Evolutionary conservation across 2,329 filamentous ascomycete genomes (phyloP).

Genomic region (Myriangium duriaei): DNA sequence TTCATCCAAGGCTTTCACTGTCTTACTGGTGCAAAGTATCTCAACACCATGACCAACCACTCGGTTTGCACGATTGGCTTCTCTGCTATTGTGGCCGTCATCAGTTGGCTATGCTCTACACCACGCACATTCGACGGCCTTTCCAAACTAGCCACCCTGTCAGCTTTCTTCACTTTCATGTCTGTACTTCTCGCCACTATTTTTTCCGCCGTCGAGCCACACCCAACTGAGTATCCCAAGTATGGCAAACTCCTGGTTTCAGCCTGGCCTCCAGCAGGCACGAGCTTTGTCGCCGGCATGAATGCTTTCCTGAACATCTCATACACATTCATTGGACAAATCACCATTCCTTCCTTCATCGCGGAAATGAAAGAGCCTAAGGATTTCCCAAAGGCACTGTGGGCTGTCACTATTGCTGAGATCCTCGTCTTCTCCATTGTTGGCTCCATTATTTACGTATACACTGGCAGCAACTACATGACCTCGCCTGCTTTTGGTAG

Average conservation of each 20-base stretch:
- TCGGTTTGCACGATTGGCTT: constrained; percentile 70
- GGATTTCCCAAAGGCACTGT: constrained; percentile 88
- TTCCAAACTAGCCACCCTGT: constrained; percentile 64
- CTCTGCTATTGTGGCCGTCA: constrained; percentile 57
- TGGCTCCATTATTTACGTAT: constrained; percentile 71
- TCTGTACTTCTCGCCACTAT: constrained; percentile 75
- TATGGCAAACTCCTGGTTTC: constrained; percentile 55
- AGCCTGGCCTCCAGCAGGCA: constrained; percentile 53
- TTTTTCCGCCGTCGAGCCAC: constrained; percentile 63
- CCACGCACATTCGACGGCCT: constrained; percentile 75
- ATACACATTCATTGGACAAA: constrained; percentile 93
- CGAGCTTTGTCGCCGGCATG: constrained; percentile 70
- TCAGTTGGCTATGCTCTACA: constrained; percentile 68
- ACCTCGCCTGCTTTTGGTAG: constrained; percentile 80
- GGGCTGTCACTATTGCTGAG: constrained; percentile 79
- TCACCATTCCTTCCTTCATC: constrained; percentile 87
- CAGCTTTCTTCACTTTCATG: constrained; percentile 79
- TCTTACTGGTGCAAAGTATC: constrained; percentile 70
- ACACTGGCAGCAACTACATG: constrained; percentile 80
- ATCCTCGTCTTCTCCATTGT: constrained; percentile 76
- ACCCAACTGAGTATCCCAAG: constrained; percentile 46
- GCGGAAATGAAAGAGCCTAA: constrained; percentile 74
- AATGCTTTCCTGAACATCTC: constrained; percentile 89
- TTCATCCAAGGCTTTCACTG: constrained; percentile 82
- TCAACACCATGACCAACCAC: constrained; percentile 74